Conservation (phyloP, 2,329 filamentous ascomycete species). For the Cytospora chrysosperma region DNA sequence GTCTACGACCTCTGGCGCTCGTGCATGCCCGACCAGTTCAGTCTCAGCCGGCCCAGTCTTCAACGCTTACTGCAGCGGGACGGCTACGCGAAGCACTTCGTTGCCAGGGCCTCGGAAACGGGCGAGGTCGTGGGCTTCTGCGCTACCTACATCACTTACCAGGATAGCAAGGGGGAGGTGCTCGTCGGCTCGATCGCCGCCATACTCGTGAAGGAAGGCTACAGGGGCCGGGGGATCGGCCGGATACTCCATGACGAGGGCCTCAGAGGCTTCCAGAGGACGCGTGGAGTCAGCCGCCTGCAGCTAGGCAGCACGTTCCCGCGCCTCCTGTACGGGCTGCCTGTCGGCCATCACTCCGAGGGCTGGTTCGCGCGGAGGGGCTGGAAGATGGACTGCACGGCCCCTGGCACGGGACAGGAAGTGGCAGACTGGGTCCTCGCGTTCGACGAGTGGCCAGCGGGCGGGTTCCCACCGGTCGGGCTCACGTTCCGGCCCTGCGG, state of each 20-base stretch:
- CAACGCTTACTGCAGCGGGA: conserved; percentile 50
- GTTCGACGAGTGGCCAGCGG: conserved; percentile 48
- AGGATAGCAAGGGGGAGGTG: conserved; percentile 50
- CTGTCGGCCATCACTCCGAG: conserved; percentile 40
- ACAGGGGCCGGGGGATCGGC: conserved; percentile 52
- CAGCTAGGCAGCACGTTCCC: conserved; percentile 61
- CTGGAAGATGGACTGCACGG: conserved; percentile 48
- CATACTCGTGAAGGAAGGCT: conserved; percentile 50
- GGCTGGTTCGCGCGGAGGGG: conserved; percentile 55
- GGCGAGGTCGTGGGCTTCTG: conserved; percentile 54
- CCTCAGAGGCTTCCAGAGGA: conserved; percentile 46
- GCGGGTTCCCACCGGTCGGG: conserved; percentile 40
- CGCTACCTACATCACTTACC: conserved; percentile 59
- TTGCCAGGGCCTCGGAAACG: conserved; percentile 49
- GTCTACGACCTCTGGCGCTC: conserved; percentile 49
- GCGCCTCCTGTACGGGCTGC: conserved; percentile 55
- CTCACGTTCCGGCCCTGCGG: conserved; percentile 47
- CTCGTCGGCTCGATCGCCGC: conserved; percentile 56
- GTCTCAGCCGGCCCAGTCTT: conserved; percentile 43
- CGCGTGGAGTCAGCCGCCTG: conserved; percentile 51
- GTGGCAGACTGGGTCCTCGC: conserved; percentile 55
- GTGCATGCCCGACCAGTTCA: conserved; percentile 46
- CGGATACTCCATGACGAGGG: conserved; percentile 53
- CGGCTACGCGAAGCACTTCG: conserved; percentile 57
- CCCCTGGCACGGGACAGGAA: conserved; percentile 48